Percentiles rank a stretch among this genome's conserved stretches.
These are phyloP conservation scores for Candida maltosa DNA, from an alignment of 805 yeast genomes.

Conservation along the genomic window DNA sequence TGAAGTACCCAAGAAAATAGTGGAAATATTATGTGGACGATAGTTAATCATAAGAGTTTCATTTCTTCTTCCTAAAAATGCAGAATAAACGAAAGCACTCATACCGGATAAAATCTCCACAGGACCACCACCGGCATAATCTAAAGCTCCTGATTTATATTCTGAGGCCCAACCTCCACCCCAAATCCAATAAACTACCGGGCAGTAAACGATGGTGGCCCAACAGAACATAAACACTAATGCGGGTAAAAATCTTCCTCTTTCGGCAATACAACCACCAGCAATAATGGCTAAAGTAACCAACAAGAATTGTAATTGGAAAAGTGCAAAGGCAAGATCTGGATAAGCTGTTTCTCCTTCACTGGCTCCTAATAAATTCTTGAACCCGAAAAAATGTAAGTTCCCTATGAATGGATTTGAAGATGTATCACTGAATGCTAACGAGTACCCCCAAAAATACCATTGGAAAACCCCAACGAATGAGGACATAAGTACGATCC, in stretches of 20 bases:
- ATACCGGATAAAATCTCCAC: conserved; percentile 92
- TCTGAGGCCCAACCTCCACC: conserved; percentile 87
- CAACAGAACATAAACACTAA: conserved; percentile 79
- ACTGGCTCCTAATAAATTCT: conserved; percentile 56
- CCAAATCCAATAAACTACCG: conserved; percentile 97
- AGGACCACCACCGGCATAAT: conserved; percentile 98
- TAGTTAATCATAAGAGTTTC: conserved; percentile 78
- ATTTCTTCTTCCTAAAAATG: conserved; percentile 72
- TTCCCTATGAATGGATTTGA: conserved; percentile 86
- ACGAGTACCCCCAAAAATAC: conserved; percentile 98
- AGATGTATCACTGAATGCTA: conserved; percentile 81
- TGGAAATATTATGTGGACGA: conserved; percentile 91
- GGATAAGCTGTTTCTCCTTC: conserved; percentile 55
- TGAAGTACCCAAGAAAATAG: conserved; percentile 84
- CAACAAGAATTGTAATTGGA: conserved; percentile 87
- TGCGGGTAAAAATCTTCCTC: conserved; percentile 86
- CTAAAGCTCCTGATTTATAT: conserved; percentile 82
- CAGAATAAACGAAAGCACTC: conserved; percentile 83
- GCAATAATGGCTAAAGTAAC: conserved; percentile 90
- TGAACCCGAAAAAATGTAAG: conserved; percentile 76
- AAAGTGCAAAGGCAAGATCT: conserved; percentile 78
- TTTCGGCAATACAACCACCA: conserved; percentile 84
- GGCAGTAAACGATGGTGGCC: conserved; percentile 91
- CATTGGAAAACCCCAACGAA: conserved; percentile 80
- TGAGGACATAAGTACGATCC: conserved; percentile 73